Evolutionary conservation across 2,329 filamentous ascomycete genomes (phyloP), one percentile per base, ranked within the genome.

Genomic region (Xylariaceae sp.): DNA sequence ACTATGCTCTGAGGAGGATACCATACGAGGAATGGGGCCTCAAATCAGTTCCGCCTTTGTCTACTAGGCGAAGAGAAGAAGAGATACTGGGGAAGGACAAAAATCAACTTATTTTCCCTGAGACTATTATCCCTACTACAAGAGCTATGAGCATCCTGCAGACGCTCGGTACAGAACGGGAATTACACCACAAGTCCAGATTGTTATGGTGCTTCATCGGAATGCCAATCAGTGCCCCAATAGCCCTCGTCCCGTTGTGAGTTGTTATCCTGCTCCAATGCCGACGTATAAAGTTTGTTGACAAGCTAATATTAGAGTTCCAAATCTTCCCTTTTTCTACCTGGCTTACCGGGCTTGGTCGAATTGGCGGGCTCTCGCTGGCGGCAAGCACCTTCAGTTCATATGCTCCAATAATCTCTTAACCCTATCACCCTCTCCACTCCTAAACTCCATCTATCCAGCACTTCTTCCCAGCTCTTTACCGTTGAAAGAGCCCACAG

Each of bases 21-120:
- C 90, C 95, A 2, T 97, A 90, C 72, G 90, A 98, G 75, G 95
- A 99, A 87, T 99, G 95, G 95, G 92, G 91, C 0, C 81, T 99
- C 64, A 98, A 98, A 77, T 96, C 91, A 37, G 88, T 99, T 50
- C 95, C 95, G 44, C 88, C 93, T 20, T 79, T 96, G 65, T 91
- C 87, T 42, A 78, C 85, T 54, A 82, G 85, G 63, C 81, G 86
- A 55, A 81, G 84, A 64, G 78, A 83, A 47, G 86, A 90, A 50
- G 85, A 89, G 65, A 68, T 86, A 20, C 73, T 84, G 50, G 84
- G 83, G 40, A 80, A 82, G 61, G 82, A 86, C 48, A 86, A 84
- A 65, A 84, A 91, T 59, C 85, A 91, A 64, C 82, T 97, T 26
- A 77, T 91, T 50, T 98, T 89, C 70, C 95, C 95, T 0, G 77